Evolutionary conservation across 306 rosid species (phyloP).

Genomic region (Vigna radiata): DNA sequence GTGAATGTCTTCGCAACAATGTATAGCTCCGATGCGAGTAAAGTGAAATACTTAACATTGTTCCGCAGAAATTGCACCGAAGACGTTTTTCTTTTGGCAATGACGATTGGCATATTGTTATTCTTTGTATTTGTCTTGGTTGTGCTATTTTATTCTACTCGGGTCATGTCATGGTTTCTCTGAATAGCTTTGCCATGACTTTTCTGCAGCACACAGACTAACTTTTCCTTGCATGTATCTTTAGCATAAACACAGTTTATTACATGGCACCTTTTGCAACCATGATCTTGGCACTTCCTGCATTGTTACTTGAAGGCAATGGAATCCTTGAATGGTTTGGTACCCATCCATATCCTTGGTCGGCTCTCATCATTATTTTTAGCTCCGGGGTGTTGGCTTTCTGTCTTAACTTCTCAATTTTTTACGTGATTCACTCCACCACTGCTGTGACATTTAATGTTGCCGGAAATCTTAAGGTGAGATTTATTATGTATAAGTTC

Average conservation of each 20-base stretch:
- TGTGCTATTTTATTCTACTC: neutral
- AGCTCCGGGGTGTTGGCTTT: constrained; percentile 95
- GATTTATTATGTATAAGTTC: constrained; percentile 36
- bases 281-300: constrained; percentile 96
- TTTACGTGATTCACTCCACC: constrained; percentile 96
- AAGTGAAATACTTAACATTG: too few species aligned
- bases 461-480: constrained; percentile 99
- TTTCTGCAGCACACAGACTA: constrained; percentile 38
- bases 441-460: constrained; percentile 97
- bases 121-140: constrained; percentile 16
- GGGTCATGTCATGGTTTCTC: neutral
- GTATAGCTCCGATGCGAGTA: too few species aligned
- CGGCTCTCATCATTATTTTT: constrained; percentile 81
- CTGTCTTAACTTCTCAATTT: constrained; percentile 97
- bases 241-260: constrained; percentile 95
- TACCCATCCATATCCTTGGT: constrained; percentile 68
- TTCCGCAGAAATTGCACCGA: neutral
- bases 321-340: constrained; percentile 87
- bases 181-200: constrained; percentile 30
- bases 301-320: constrained; percentile 86
- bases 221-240: constrained; percentile 42
- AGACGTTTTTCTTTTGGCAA: neutral
- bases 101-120: neutral
- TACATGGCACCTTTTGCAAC: constrained; percentile 99
- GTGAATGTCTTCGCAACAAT: too few species aligned